phyloP scores from a whole-genome alignment of 495 filamentous ascomycete genomes.

The Xylaria venustula region DNA sequence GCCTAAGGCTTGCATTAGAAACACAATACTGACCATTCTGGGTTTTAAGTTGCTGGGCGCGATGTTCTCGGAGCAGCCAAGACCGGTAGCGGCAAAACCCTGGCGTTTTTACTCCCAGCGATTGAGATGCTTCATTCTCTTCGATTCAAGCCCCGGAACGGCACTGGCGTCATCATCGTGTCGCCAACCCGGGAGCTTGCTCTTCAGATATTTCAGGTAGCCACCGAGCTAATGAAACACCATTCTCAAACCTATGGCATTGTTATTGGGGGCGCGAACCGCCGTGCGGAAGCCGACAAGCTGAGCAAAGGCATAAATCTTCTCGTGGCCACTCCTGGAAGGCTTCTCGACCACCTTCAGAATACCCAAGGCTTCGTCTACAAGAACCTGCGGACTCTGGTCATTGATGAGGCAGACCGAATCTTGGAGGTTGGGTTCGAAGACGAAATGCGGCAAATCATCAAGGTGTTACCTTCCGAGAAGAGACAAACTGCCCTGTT shows the following conservation, averaged over 20 bases:
- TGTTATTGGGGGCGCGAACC: conserved; percentile 92
- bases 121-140: conserved; percentile 91
- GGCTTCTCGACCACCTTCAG: conserved; percentile 90
- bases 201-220: conserved; percentile 94
- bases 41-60: conserved; percentile 62
- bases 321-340: conserved; percentile 88
- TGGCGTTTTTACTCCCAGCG: conserved; percentile 92
- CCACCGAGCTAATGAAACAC: conserved; percentile 78
- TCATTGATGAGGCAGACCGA: conserved; percentile 91
- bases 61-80: conserved; percentile 97
- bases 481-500: conserved; percentile 96
- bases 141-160: conserved; percentile 75
- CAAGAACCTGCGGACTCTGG: conserved; percentile 84
- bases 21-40: not conserved
- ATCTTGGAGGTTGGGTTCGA: conserved; percentile 98
- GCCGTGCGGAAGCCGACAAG: conserved; percentile 90
- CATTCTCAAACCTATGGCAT: conserved; percentile 91
- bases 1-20: not conserved
- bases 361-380: conserved; percentile 90
- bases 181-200: conserved; percentile 88
- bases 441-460: conserved; percentile 95
- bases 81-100: conserved; percentile 93
- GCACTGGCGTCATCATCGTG: conserved; percentile 84
- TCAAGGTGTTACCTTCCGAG: conserved; percentile 89
- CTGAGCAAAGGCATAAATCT: conserved; percentile 92